These are phyloP conservation scores for Suhomyces prunicola DNA, from an alignment of 805 yeast genomes.

Conservation along the genomic window DNA sequence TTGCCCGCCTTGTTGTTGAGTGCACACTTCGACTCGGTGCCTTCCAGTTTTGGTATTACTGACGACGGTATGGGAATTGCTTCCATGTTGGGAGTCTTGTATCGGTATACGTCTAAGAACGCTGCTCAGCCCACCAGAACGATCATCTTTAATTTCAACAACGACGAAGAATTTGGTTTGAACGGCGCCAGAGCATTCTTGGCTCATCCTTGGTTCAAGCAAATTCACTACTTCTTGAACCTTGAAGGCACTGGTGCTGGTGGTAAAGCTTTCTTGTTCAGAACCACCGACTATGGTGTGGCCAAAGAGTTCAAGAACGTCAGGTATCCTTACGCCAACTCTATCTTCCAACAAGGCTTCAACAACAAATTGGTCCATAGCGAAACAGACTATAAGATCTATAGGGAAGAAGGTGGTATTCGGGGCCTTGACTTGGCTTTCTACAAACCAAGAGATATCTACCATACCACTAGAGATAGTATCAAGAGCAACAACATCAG, in stretches of 20 bases:
- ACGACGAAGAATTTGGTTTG: constrained; percentile 85
- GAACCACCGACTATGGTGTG: constrained; percentile 78
- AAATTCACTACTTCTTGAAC: constrained; percentile 66
- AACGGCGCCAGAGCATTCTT: constrained; percentile 76
- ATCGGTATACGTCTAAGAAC: constrained; percentile 33
- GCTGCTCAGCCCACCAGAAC: constrained; percentile 63
- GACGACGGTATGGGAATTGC: constrained; percentile 93
- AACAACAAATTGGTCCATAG: constrained; percentile 66
- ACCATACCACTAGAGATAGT: constrained; percentile 76
- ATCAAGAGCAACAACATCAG: constrained; percentile 60
- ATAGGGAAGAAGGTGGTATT: constrained; percentile 55
- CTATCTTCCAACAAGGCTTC: constrained; percentile 83
- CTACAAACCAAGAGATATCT: constrained; percentile 76
- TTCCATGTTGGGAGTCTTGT: constrained; percentile 67
- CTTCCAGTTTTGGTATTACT: constrained; percentile 82
- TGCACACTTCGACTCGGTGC: constrained; percentile 89
- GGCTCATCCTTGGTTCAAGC: constrained; percentile 65
- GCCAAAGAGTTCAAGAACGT: constrained; percentile 56
- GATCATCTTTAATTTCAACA: constrained; percentile 79
- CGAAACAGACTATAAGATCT: constrained; percentile 83
- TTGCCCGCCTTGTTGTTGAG: constrained; percentile 71
- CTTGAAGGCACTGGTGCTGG: constrained; percentile 94
- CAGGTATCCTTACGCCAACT: constrained; percentile 70
- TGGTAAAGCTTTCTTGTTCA: constrained; percentile 74
- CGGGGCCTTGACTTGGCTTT: constrained; percentile 91